Percentiles rank a stretch among this genome's conserved stretches.
phyloP scores from a whole-genome alignment of 1,139 yeast genomes.

The Hanseniaspora uvarum region DNA sequence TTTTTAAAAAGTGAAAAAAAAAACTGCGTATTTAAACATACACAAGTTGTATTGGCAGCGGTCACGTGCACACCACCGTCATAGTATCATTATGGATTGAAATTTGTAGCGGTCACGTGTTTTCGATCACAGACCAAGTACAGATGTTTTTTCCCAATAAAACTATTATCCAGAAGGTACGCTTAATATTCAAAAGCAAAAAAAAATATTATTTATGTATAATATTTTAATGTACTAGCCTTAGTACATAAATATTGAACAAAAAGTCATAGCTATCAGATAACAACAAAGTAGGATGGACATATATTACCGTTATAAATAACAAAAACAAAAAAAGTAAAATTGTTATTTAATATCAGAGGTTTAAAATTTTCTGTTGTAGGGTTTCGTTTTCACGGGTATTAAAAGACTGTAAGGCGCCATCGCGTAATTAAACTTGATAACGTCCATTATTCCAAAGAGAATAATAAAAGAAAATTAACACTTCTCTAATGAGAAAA shows the following conservation, averaged over 20 bases:
- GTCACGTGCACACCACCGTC: too few species aligned
- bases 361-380: conserved; percentile 11
- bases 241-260: neutral
- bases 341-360: conserved; percentile 3
- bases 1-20: too few species aligned
- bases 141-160: too few species aligned
- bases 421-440: conserved; percentile 15
- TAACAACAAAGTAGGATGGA: neutral
- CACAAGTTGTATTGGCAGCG: too few species aligned
- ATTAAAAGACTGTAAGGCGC: conserved; percentile 5
- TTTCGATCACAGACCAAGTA: too few species aligned
- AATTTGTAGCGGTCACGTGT: too few species aligned
- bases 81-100: too few species aligned
- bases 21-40: too few species aligned
- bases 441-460: neutral
- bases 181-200: too few species aligned
- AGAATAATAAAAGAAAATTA: conserved; percentile 5
- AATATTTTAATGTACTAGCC: neutral
- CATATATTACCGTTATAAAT: neutral
- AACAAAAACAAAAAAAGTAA: too few species aligned
- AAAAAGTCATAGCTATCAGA: neutral
- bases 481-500: conserved; percentile 17
- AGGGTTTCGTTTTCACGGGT: conserved; percentile 13
- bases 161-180: too few species aligned
- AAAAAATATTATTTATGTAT: neutral